Evolutionary conservation across 768 basidiomycete species (phyloP).

Genomic region (Pholiota microspora): DNA sequence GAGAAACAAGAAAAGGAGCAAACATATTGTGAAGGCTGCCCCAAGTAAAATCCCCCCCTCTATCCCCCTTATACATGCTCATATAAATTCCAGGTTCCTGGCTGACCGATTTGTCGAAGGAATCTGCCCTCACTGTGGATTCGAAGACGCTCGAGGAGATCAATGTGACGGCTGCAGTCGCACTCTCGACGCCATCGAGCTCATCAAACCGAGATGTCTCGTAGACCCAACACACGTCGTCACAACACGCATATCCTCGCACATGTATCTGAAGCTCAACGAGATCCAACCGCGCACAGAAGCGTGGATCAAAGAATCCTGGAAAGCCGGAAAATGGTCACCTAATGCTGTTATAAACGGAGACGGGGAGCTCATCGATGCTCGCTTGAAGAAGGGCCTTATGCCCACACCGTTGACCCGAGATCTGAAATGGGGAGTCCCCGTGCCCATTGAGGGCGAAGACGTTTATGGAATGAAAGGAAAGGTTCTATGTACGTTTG

Average conservation of each 20-base stretch:
- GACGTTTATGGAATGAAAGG: slow-evolving; percentile 84
- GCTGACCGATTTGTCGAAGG: slow-evolving; percentile 98
- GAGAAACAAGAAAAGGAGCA: slow-evolving; percentile 87
- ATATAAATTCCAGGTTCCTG: slow-evolving; percentile 59
- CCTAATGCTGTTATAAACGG: slow-evolving; percentile 87
- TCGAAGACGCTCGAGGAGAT: slow-evolving; percentile 94
- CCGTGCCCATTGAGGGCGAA: slow-evolving; percentile 77
- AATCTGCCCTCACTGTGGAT: slow-evolving; percentile 92
- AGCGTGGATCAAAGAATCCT: slow-evolving; percentile 82
- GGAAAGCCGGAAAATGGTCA: slow-evolving; percentile 87
- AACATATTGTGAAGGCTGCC: slow-evolving; percentile 91
- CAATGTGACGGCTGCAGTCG: slow-evolving; percentile 95
- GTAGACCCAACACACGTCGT: slow-evolving; percentile 79
- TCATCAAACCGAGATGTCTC: slow-evolving; percentile 93
- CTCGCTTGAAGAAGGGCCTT: slow-evolving; percentile 81
- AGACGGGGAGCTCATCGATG: slow-evolving; percentile 88
- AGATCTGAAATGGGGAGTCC: slow-evolving; percentile 95
- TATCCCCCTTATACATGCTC: not conserved
- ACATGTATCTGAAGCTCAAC: slow-evolving; percentile 91
- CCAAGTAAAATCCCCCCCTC: slow-evolving; percentile 50
- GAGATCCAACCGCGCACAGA: slow-evolving; percentile 78
- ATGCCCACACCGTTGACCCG: slow-evolving; percentile 89
- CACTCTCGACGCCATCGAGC: slow-evolving; percentile 90
- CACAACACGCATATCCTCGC: slow-evolving; percentile 72
- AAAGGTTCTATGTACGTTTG: slow-evolving; percentile 91